Evolutionary conservation across 352 stramenopile genomes (phyloP), one percentile per base, ranked within the genome.

Genomic region (Phytophthora macrochlamydospora): DNA sequence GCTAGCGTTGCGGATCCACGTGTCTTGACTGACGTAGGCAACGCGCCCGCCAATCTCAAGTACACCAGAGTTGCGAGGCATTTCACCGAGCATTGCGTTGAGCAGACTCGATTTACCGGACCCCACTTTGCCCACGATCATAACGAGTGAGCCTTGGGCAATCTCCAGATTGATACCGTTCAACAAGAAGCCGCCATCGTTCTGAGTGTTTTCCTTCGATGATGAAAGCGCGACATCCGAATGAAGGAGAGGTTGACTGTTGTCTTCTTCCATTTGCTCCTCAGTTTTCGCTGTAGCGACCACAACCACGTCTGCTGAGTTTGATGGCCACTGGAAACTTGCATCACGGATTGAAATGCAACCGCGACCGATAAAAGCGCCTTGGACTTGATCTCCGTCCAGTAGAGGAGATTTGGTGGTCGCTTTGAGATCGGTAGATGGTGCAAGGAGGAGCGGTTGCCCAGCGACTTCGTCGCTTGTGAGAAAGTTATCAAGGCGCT

Each of bases 1-100:
- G 13, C 87, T 97, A 7, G 79, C 65, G 62, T 98, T 97, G 13
- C 95, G 73, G 62, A 98, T 98, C 89, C 91, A 98, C 9, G 92
- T 71, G 33, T 94, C 78, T 70, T 98, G 95, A n/a, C 79, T 80
- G 38, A 83, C 91, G 71, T 97, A 98, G 28, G 92, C 82, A 0
- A 89, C 28, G 0, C 59, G 50, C 8, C 78, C 80, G 4, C 44
- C 45, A 0, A 87, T 61, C 0, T 51, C n/a, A 8, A 79, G 37
- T 0, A 49, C 50, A 11, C 78, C 73, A 1, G 40, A 45, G 0
- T 38, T 66, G 9, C 53, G 54, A 9, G 55, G 51, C 78, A 87
- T 87, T 51, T 87, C 78, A 2, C 80, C 80, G 0, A 89, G 67
- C 1, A 89, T 38, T 8, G 71, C 78, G 33, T 73, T 77, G 12